Base-by-base conservation (phyloP, 352 stramenopile species). In the Elongisporangium prolatum region DNA sequence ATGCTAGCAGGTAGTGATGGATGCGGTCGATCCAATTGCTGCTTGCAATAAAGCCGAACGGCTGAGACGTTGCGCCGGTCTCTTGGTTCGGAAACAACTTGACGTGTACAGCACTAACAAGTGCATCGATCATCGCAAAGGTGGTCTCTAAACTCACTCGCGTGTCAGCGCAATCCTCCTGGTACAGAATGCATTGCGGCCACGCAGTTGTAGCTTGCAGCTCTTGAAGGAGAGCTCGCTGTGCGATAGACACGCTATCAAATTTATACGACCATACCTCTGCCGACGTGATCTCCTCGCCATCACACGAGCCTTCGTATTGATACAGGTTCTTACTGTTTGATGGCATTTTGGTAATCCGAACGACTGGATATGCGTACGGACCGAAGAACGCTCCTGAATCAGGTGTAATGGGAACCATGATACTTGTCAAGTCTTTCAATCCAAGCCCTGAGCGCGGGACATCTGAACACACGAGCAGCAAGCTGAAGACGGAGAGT, bases 11-110 rank as follows among this genome's bases (percentile, higher is more conserved):
- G 21, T 61, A 68, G 13, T 78, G 72, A 47, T 81, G 62, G 4
- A 81, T n/a, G 0, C 69, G 67, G 14, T 81, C 72, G 48, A 81
- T 57, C 72, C 72, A 78, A 18, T 55, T 37, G 16, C 59, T 52
- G 3, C 14, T 24, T 2, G 1, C 5, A 10, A 17, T 40, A 9
- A 37, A 40, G 20, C 18, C 13, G 21, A 37, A 50, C 22, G 38
- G 4, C 6, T 56, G 49, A 22, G 60, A 17, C 0, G 37, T 18
- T 57, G 21, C 13, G 21, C 4, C n/a, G 6, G 6, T 9, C 22
- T 2, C 2, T 17, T 6, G 34, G 2, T 18, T 38, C 24, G 4
- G 34, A 13, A 53, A 17, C 20, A 14, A 24, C 16, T 47, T 25
- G 4, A 8, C 28, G 44, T 6, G 60, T 4, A 68, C 58, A 4